phyloP scores from a whole-genome alignment of 2,329 filamentous ascomycete genomes.

The Trichophyton simii region DNA sequence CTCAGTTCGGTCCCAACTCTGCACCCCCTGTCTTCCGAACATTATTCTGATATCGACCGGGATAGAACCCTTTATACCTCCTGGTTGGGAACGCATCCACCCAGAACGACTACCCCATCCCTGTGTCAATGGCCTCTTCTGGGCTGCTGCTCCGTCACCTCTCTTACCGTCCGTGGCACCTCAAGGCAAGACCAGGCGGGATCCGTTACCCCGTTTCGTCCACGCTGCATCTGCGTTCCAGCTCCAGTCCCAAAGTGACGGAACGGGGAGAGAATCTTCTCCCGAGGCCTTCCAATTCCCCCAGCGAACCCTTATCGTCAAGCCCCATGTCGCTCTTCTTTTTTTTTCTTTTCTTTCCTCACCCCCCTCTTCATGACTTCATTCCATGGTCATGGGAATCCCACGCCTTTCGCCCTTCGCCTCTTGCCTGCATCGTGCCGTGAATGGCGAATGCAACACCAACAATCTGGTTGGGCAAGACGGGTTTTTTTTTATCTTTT shows the following conservation, averaged over 20 bases:
- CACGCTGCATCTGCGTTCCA: background rate
- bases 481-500: background rate
- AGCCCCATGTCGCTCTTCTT: background rate
- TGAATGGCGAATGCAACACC: background rate
- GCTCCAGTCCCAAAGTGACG: background rate
- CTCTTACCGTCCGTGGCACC: background rate
- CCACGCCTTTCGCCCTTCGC: background rate
- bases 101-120: background rate
- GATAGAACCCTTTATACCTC: background rate
- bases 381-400: background rate
- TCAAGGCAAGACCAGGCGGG: background rate
- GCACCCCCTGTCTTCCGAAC: background rate
- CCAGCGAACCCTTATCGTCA: background rate
- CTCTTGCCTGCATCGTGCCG: background rate
- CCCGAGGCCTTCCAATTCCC: background rate
- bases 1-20: no score
- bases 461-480: background rate
- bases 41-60: background rate
- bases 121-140: background rate
- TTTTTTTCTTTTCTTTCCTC: background rate
- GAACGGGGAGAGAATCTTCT: background rate
- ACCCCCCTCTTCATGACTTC: background rate
- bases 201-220: background rate
- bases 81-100: background rate
- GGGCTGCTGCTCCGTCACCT: background rate